These are phyloP conservation scores for Xerocomellus intermedius DNA, from an alignment of 768 basidiomycete genomes.

Conservation along the genomic window DNA sequence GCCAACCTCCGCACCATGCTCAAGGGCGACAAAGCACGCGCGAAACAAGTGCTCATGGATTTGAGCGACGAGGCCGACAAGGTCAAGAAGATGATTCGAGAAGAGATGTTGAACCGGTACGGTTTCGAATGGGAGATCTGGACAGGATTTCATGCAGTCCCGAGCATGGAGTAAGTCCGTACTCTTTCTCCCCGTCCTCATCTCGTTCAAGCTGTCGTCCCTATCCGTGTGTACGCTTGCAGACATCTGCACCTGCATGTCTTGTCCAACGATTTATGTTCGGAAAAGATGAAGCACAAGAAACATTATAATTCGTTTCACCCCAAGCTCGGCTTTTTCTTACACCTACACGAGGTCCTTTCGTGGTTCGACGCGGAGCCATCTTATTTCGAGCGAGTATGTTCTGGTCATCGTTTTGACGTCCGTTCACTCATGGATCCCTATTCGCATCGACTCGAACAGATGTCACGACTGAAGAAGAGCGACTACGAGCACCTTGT, in stretches of 20 bases:
- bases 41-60: conserved; percentile 50
- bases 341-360: conserved; percentile 74
- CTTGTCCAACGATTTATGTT: conserved; percentile 73
- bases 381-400: conserved; percentile 51
- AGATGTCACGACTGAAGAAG: conserved; percentile 56
- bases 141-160: conserved; percentile 81
- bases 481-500: conserved; percentile 62
- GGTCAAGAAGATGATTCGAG: conserved; percentile 60
- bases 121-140: conserved; percentile 77
- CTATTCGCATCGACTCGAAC: neutral
- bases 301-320: conserved; percentile 93
- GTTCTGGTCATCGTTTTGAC: conserved; percentile 18
- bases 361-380: conserved; percentile 74
- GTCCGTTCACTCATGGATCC: neutral
- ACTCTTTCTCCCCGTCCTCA: neutral
- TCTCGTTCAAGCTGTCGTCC: neutral
- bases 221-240: neutral
- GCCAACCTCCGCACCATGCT: conserved; percentile 56
- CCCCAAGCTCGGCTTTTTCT: conserved; percentile 80
- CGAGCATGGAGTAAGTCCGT: conserved; percentile 77
- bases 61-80: conserved; percentile 57
- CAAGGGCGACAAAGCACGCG: conserved; percentile 49
- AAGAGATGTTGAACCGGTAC: conserved; percentile 76
- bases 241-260: conserved; percentile 88
- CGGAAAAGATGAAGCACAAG: conserved; percentile 74